Evolutionary conservation across 306 rosid species (phyloP), one percentile per base, ranked within the genome.

Genomic region (Prunus mume): DNA sequence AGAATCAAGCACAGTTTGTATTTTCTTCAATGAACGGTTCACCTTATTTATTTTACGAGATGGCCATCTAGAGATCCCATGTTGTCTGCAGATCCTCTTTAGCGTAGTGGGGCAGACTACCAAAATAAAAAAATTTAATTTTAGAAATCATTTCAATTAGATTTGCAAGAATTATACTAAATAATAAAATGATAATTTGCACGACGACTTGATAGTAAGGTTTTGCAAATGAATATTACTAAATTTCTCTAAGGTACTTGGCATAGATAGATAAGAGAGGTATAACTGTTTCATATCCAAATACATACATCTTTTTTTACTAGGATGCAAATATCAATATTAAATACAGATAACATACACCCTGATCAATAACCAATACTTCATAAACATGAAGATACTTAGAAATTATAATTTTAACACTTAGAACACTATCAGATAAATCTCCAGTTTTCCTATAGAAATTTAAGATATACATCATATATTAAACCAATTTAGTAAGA

Each of bases 81-180:
- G 93, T 60, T 93, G 93, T 80, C 98, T 90, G 86, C 98, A 93
- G 80, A 93, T 93, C 86, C 98, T 91, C 87, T 93, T 93, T 61
- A 93, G 86, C 1, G 98, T 93, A 78, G 98, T 91, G 30, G 98
- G 97, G 70, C 97, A 91, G 83, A 93, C 98, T 93, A 75, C 49
- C 68, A 78, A 80, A 81, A 81, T 57, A 41, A 77, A 77, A 63
- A n/a, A 82, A 28, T 0, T 51, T 12, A 57, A 58, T 11, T 49
- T 4, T 14, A 63, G 38, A 62, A 22, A 61, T 38, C 71, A 27
- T 34, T 56, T 60, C 18, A 19, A 50, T 12, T 32, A 47, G 57
- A 20, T 8, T 22, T 5, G 52, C n/a, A 83, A 10, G 11, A 65
- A 65, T 65, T 65, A 65, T 65, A 38, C 69, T 34, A 8, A 17